These are phyloP conservation scores for Termitomyces sp. DNA, from an alignment of 768 basidiomycete species.

Conservation along the genomic window DNA sequence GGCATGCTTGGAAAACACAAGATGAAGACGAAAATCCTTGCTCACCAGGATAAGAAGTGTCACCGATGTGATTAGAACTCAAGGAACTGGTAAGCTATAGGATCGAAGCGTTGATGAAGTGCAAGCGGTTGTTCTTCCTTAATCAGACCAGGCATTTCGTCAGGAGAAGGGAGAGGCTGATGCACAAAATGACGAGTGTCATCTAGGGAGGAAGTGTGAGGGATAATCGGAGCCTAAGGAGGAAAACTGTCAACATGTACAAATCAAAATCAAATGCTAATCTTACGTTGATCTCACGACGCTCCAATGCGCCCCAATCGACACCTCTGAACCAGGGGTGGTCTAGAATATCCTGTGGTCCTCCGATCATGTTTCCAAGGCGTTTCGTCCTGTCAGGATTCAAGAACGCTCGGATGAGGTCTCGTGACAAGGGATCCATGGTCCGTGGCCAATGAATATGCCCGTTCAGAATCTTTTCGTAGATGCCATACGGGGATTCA, in stretches of 20 bases:
- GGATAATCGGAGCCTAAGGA: constrained; percentile 79
- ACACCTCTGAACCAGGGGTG: constrained; percentile 97
- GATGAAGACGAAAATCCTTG: constrained; percentile 3
- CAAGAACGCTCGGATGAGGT: constrained; percentile 84
- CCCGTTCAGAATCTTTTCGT: constrained; percentile 92
- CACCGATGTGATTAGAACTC: constrained; percentile 53
- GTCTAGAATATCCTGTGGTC: constrained; percentile 84
- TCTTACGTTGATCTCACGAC: constrained; percentile 79
- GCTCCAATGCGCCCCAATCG: constrained; percentile 86
- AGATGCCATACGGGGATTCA: constrained; percentile 96
- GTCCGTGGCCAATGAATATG: constrained; percentile 88
- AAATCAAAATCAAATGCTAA: constrained; percentile 1
- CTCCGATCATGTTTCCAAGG: constrained; percentile 89
- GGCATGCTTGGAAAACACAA: constrained; percentile 11
- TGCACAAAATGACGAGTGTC: constrained; percentile 87
- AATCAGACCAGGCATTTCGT: constrained; percentile 77
- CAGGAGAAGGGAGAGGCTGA: constrained; percentile 68
- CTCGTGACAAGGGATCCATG: constrained; percentile 86
- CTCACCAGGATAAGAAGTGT: background rate
- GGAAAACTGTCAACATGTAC: constrained; percentile 7
- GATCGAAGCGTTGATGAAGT: constrained; percentile 62
- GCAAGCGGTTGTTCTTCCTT: constrained; percentile 56
- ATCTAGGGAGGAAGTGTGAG: constrained; percentile 72
- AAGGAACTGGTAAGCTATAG: constrained; percentile 66
- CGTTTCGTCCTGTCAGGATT: constrained; percentile 91